These are phyloP conservation scores for Edaphochlamys debaryana DNA, from an alignment of 139 green algal species.

Conservation along the genomic window DNA sequence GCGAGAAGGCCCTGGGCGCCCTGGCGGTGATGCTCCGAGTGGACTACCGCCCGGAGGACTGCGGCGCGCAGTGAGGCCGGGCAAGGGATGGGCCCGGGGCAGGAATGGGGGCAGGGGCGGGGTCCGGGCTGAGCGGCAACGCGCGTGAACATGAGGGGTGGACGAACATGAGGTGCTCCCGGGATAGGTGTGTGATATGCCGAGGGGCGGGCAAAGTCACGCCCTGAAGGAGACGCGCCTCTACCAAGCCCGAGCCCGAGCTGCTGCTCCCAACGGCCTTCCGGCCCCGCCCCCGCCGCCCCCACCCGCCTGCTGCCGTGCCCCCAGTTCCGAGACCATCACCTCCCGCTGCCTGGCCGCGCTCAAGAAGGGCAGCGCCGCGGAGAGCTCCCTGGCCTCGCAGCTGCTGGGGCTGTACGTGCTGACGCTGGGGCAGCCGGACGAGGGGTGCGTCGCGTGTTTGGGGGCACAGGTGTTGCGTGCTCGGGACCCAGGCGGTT, in stretches of 20 bases:
- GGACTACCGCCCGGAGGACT: slow-evolving; percentile 28
- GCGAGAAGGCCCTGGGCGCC: slow-evolving; percentile 58
- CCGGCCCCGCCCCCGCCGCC: no score
- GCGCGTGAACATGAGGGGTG: no score
- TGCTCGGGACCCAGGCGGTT: no score
- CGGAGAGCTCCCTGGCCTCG: slow-evolving; percentile 65
- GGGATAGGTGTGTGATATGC: no score
- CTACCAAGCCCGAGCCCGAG: no score
- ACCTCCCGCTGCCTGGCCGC: slow-evolving; percentile 57
- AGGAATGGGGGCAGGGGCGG: no score
- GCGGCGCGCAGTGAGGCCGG: slow-evolving; percentile 18
- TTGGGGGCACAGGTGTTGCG: background rate
- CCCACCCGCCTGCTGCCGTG: background rate
- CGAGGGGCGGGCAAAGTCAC: no score
- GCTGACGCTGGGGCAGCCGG: slow-evolving; percentile 61
- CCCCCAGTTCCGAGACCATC: slow-evolving; percentile 66
- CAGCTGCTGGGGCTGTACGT: slow-evolving; percentile 66
- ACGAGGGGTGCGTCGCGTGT: slow-evolving; percentile 39
- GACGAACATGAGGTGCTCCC: no score
- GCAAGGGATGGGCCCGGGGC: no score
- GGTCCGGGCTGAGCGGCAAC: no score
- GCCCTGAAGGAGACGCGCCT: no score
- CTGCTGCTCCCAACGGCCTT: no score
- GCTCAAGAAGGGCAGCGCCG: slow-evolving; percentile 56
- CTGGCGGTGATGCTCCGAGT: slow-evolving; percentile 43